A percentile compares a stretch with the other conserved stretches of the same genome.
Conservation (phyloP, 495 filamentous ascomycete genomes). For the Trichoderma gamsii region DNA sequence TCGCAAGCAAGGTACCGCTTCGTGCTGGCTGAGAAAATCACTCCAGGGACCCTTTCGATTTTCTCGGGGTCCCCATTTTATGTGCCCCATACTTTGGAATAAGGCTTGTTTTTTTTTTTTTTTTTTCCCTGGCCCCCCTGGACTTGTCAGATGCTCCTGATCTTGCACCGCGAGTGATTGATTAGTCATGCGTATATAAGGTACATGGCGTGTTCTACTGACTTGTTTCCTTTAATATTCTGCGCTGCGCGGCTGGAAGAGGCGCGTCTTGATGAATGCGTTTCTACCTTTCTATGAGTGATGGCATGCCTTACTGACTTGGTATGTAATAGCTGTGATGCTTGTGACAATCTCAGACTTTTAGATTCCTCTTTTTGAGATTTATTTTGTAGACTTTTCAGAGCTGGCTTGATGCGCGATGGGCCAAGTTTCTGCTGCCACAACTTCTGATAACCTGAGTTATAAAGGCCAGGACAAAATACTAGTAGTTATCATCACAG, state of each 20-base stretch:
- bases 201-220: neutral
- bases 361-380: neutral
- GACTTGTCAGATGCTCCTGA: neutral
- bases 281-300: neutral
- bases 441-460: neutral
- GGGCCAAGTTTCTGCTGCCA: neutral
- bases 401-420: neutral
- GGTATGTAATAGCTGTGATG: neutral
- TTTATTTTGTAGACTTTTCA: neutral
- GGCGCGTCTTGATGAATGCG: neutral
- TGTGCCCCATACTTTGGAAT: neutral
- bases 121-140: neutral
- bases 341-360: neutral
- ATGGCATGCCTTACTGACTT: neutral
- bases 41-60: neutral
- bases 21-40: no score
- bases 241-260: neutral
- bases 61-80: neutral
- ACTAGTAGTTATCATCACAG: no score
- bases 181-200: slow-evolving; percentile 22
- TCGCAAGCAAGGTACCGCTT: neutral
- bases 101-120: neutral
- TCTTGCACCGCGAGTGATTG: slow-evolving; percentile 21
- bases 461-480: no score
- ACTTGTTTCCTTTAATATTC: slow-evolving; percentile 18